Evolutionary conservation across 2,329 filamentous ascomycete species (phyloP), one percentile per base, ranked within the genome.

Genomic region (Alternaria triticina): DNA sequence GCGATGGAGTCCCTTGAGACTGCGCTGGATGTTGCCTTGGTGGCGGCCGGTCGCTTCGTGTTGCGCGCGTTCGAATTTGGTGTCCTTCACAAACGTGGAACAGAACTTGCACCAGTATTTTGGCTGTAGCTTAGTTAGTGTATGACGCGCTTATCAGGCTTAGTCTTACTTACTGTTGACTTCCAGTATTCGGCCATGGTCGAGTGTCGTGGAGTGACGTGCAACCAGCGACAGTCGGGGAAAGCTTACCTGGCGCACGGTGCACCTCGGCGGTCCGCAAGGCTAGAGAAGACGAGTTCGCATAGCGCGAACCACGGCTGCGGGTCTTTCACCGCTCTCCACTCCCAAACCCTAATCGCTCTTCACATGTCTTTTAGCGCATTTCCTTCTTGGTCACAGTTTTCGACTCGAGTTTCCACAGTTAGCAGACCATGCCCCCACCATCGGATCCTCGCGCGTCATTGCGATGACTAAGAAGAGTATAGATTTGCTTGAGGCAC

Each of bases 61-160:
- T 81, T 97, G 95, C 69, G 89, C 86, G 72, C 90, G 91, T 80
- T 97, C 94, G 80, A 97, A 89, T 71, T 93, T 90, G 22, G 94
- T 97, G 84, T 99, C 96, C 81, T 93, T 92, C 54, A 99, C 92
- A 81, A 90, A 98, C 77, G 87, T 88, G 77, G 89, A 88, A 87
- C 96, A 99, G 84, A 97, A 93, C 81, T 98, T 98, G 88, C 96
- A 99, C 94, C 94, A 98, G 83, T 97, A 97, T 78, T 91, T 95
- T 6, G 94, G 94, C 79, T 89, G 11, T 12, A 17, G 8, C 4
- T 1, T 11, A 33, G 13, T 75, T 30, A 76, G 68, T 8, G 30
- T 4, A 25, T 28, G 9, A 45, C 13, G 28, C 40, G 17, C 47
- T 17, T 13, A 8, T 10, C 1, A 5, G 7, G 20, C 11, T 3